A percentile compares a stretch with the other conserved stretches of the same genome.
Conservation (phyloP, 2,329 filamentous ascomycete species). For the Pseudocercospora pini-densiflorae region DNA sequence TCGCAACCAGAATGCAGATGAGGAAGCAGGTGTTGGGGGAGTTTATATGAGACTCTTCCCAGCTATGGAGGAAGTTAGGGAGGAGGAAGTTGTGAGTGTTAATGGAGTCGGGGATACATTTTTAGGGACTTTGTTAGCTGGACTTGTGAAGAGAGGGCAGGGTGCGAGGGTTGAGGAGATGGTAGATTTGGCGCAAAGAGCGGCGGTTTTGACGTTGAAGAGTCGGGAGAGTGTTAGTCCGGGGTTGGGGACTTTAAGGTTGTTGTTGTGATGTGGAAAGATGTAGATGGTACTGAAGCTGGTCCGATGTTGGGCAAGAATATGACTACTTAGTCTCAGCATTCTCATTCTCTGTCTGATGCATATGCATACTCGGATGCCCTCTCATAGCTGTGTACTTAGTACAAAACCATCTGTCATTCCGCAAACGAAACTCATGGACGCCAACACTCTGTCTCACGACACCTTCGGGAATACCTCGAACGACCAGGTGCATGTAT, state of each 20-base stretch:
- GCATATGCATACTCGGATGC: neutral
- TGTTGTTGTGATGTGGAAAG: slow-evolving; percentile 28
- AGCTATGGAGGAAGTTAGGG: slow-evolving; percentile 63
- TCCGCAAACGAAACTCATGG: neutral
- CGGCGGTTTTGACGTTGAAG: slow-evolving; percentile 77
- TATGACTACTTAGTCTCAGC: too few species aligned
- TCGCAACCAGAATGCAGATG: slow-evolving; percentile 55
- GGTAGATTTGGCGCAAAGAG: slow-evolving; percentile 80
- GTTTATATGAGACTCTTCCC: slow-evolving; percentile 80
- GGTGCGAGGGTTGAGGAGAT: slow-evolving; percentile 63
- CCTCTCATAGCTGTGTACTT: slow-evolving; percentile 16
- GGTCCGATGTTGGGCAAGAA: too few species aligned
- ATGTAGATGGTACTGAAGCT: neutral
- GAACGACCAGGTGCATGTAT: neutral
- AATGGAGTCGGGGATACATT: slow-evolving; percentile 97
- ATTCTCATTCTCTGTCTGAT: neutral
- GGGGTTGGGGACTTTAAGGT: slow-evolving; percentile 53
- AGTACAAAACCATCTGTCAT: slow-evolving; percentile 7
- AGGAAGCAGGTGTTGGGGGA: slow-evolving; percentile 66
- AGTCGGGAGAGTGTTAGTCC: slow-evolving; percentile 74
- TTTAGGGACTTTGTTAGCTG: slow-evolving; percentile 80
- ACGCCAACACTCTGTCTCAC: slow-evolving; percentile 1
- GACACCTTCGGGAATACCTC: neutral
- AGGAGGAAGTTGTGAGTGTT: slow-evolving; percentile 77
- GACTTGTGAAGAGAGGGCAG: slow-evolving; percentile 61